phyloP scores from a whole-genome alignment of 495 filamentous ascomycete species.

The Penicillium cosmopolitanum region DNA sequence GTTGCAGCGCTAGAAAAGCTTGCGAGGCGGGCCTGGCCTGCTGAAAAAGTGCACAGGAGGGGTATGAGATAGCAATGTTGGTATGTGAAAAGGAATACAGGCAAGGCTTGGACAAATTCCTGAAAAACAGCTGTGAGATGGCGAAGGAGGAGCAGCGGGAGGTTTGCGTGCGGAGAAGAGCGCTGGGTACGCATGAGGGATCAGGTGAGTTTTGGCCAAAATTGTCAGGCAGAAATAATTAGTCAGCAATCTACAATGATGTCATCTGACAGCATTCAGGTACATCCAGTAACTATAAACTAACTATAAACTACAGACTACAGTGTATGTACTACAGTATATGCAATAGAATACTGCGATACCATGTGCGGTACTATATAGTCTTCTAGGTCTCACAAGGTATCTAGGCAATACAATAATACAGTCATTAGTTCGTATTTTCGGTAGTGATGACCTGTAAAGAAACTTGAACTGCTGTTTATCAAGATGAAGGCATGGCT shows the following conservation, averaged over 20 bases:
- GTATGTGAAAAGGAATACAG: neutral
- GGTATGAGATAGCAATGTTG: slow-evolving; percentile 17
- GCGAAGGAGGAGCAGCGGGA: slow-evolving; percentile 17
- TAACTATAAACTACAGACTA: no score
- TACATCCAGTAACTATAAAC: neutral
- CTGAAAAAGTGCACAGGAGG: slow-evolving; percentile 7
- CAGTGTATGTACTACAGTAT: no score
- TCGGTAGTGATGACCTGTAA: no score
- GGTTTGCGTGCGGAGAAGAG: slow-evolving; percentile 39
- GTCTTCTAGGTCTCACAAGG: no score
- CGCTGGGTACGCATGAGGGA: neutral
- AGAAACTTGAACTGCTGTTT: no score
- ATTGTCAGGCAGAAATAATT: neutral
- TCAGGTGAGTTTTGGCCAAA: neutral
- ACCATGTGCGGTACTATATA: no score
- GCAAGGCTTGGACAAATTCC: neutral
- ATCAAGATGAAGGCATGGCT: no score
- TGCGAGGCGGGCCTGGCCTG: slow-evolving; percentile 15
- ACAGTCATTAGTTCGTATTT: no score
- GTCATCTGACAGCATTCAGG: neutral
- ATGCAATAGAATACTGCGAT: no score
- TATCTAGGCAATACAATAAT: no score
- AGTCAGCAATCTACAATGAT: neutral
- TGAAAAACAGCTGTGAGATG: neutral
- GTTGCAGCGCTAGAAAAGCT: slow-evolving; percentile 20